Evolutionary conservation across 2,329 filamentous ascomycete species (phyloP).

Genomic region (Sphaceloma murrayae): DNA sequence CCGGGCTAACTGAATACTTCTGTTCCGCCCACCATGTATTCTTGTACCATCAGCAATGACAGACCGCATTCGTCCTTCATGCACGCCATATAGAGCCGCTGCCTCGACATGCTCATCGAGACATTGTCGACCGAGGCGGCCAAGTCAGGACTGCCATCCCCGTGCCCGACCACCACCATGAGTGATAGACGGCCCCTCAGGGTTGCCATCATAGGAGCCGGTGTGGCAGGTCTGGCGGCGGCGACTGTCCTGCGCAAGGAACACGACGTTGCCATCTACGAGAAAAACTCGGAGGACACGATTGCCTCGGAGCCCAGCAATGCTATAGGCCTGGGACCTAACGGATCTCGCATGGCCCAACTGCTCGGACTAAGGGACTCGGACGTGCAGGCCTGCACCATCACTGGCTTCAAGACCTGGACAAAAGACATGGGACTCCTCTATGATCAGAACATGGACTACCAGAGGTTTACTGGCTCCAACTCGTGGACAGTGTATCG

Average conservation of each 20-base stretch:
- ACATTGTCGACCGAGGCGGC: neutral
- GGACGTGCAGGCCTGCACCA: slow-evolving; percentile 8
- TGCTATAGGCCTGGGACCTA: slow-evolving; percentile 15
- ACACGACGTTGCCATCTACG: slow-evolving; percentile 15
- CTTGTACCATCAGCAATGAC: slow-evolving; percentile 10
- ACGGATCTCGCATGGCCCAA: neutral
- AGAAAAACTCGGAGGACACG: neutral
- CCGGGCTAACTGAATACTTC: no score
- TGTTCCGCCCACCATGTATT: neutral
- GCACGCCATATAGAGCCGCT: neutral
- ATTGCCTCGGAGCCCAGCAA: slow-evolving; percentile 10
- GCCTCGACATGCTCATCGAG: neutral
- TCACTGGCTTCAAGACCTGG: slow-evolving; percentile 13
- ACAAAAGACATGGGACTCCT: slow-evolving; percentile 7
- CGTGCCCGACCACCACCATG: neutral
- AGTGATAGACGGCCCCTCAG: slow-evolving; percentile 10
- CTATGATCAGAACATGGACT: slow-evolving; percentile 10
- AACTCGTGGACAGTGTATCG: slow-evolving; percentile 9
- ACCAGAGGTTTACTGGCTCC: slow-evolving; percentile 9
- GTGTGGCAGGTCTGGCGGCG: slow-evolving; percentile 17
- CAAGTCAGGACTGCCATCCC: neutral
- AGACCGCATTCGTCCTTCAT: neutral
- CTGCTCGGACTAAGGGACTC: slow-evolving; percentile 1
- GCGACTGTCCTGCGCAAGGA: slow-evolving; percentile 15
- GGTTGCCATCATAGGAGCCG: slow-evolving; percentile 17